phyloP scores from a whole-genome alignment of 1,139 yeast species.

The Hanseniaspora sp. region DNA sequence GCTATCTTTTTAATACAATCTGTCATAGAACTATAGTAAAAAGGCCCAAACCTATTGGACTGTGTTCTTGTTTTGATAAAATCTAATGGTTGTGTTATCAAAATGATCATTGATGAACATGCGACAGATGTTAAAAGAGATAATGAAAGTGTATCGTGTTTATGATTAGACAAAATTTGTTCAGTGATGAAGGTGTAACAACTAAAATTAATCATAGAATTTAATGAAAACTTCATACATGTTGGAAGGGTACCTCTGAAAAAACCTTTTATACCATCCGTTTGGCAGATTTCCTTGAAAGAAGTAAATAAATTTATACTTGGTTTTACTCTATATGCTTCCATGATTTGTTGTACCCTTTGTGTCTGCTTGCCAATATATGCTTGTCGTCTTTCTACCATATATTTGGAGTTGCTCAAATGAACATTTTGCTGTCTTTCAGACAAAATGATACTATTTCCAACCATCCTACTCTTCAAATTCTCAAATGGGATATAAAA shows the following conservation, averaged over 20 bases:
- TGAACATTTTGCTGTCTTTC: conserved; percentile 17
- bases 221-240: conserved; percentile 61
- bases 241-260: conserved; percentile 77
- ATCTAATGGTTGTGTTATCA: conserved; percentile 82
- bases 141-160: neutral
- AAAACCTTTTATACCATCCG: conserved; percentile 72
- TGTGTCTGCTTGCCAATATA: conserved; percentile 7
- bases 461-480: conserved; percentile 76
- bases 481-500: conserved; percentile 88
- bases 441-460: conserved; percentile 36
- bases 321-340: conserved; percentile 32
- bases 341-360: conserved; percentile 9
- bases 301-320: conserved; percentile 45
- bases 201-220: conserved; percentile 74
- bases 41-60: conserved; percentile 47
- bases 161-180: neutral
- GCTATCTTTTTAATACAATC: conserved; percentile 64
- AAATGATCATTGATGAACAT: conserved; percentile 57
- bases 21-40: conserved; percentile 51
- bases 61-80: conserved; percentile 84
- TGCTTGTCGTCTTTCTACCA: conserved; percentile 8
- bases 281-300: conserved; percentile 51
- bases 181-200: conserved; percentile 44
- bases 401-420: conserved; percentile 14
- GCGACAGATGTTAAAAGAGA: conserved; percentile 27